Base-by-base conservation (phyloP, 2,329 filamentous ascomycete species). In the Exophiala sp. region DNA sequence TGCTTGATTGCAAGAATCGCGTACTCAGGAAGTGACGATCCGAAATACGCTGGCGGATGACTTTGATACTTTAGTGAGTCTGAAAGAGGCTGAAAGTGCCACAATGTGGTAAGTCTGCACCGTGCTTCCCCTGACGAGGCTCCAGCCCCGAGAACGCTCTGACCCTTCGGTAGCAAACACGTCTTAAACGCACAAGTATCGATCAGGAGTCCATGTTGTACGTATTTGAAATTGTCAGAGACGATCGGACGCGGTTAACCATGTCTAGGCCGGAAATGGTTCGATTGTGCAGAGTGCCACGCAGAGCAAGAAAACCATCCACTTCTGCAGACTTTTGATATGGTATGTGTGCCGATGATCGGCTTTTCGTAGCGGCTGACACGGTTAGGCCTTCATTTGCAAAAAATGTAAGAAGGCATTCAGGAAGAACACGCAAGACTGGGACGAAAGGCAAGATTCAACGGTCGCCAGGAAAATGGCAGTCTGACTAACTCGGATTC, bases 371-470 rank as follows among this genome's bases (percentile, higher is more conserved):
- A 16, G 34, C 39, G 11, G 11, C 11, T 14, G 35, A 43, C 52
- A 20, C 10, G 21, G 12, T 3, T 45, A 74, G 71, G 82, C 78
- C 35, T 97, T 99, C 68, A 90, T 89, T 48, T 99, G 94, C 82
- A 99, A 99, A 67, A 99, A 99, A 77, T 99, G 94, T 84, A 91
- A 88, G 65, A 99, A 99, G 75, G 91, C 87, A 73, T 99, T 99
- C 78, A 87, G 94, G 63, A 99, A 97, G 71, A 89, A 99, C 66
- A 87, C 87, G 42, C 77, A 83, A 61, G 89, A 96, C 70, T 96
- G 96, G 65, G 94, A 99, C 64, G 94, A 99, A 65, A 87, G 77
- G 78, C 79, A 63, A 43, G 62, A 54, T 43, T 41, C 32, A 14
- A 33, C 8, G 20, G 21, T 8, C 24, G 3, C 5, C 24, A 5